Conservation (phyloP, 2,329 filamentous ascomycete species). For the Epichloe sp. region DNA sequence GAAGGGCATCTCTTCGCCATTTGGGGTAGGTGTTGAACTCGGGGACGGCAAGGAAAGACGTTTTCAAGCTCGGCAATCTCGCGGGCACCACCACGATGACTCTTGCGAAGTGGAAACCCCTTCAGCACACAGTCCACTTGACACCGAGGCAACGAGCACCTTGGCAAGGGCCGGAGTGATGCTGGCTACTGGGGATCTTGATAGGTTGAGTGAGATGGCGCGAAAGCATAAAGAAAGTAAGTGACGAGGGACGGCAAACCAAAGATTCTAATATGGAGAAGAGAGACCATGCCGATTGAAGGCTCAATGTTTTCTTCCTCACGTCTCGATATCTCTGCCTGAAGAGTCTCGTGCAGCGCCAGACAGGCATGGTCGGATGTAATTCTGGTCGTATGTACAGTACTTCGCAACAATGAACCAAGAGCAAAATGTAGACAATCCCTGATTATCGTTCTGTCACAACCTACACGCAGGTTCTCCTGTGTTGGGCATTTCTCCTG, state of each 20-base stretch:
- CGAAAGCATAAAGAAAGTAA: constrained; percentile 3
- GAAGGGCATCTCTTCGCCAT: background rate
- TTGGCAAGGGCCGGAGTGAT: constrained; percentile 16
- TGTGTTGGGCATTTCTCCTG: background rate
- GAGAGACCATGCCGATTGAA: background rate
- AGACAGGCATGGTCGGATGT: too few relatives aligned
- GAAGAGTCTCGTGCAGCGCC: background rate
- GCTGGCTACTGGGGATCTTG: constrained; percentile 18
- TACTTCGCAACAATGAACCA: background rate
- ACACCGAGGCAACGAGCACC: constrained; percentile 11
- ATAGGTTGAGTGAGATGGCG: constrained; percentile 18
- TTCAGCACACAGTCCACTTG: constrained; percentile 10
- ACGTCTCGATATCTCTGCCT: background rate
- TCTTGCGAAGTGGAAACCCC: constrained; percentile 11
- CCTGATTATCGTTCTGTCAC: background rate
- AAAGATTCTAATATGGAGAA: background rate
- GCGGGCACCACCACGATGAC: constrained; percentile 10
- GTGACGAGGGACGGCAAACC: background rate
- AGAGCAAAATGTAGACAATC: background rate
- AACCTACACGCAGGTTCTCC: background rate
- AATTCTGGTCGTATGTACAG: background rate
- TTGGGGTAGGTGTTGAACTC: constrained; percentile 4
- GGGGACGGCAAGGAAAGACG: constrained; percentile 18
- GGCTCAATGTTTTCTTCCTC: background rate
- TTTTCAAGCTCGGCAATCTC: constrained; percentile 17